Evolutionary conservation across 2,329 filamentous ascomycete species (phyloP), one percentile per base, ranked within the genome.

Genomic region (Curvularia verruculosa): DNA sequence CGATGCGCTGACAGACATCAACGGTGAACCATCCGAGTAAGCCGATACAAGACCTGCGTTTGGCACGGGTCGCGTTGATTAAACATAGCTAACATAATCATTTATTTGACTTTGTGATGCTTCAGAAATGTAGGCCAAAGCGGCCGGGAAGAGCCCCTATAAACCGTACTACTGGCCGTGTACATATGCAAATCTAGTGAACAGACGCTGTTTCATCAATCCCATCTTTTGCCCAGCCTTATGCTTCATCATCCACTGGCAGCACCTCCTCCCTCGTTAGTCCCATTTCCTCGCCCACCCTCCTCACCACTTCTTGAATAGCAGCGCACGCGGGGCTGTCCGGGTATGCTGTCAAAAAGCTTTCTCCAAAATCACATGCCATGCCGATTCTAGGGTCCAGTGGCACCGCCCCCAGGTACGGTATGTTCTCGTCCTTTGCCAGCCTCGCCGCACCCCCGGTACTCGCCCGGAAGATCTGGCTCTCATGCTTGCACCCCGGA

Each of bases 351-450:
- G 98, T 93, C 71, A 98, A 90, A 78, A 96, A 99, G 77, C 92
- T 97, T 84, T 99, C 95, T 5, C 96, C 95, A 76, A 91, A 97
- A 76, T 99, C 95, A 72, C 94, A 97, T 2, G 93, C 89, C 90
- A 97, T 96, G 8, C 95, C 91, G 65, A 99, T 96, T 60, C 94
- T 83, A 3, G 95, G 94, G 71, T 99, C 95, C 50, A 99, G 79
- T 36, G 95, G 95, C 12, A 99, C 93, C 12, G 90, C 85, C 0
- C 95, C 95, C 24, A 99, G 77, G 74, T 96, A 99, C 0, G 91
- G 91, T 13, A 99, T 90, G 1, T 84, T 85, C 83, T 94, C 92
- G 76, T 98, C 94, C 74, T 89, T 83, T 1, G 95, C 94, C 63
- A 99, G 77, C 40, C 85, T 87, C 54, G 83, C 83, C 2, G 91